A percentile compares a stretch with the other conserved stretches of the same genome.
Conservation (phyloP, 192 early-diverging fungal species). For the Pecoramyces ruminantium region DNA sequence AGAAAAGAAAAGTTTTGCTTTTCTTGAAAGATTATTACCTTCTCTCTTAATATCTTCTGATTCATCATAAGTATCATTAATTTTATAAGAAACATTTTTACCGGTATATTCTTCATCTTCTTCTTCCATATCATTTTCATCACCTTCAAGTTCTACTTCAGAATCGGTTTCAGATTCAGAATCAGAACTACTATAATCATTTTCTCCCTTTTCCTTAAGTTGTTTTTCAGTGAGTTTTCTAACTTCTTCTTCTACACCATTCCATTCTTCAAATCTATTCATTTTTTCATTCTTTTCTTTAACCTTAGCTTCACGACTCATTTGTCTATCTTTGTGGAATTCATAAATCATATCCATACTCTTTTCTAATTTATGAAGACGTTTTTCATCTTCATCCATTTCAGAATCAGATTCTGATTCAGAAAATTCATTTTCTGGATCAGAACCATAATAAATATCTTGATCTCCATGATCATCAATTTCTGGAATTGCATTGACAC, state of each 20-base stretch:
- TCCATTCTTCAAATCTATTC: constrained; percentile 35
- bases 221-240: constrained; percentile 1
- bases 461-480: neutral
- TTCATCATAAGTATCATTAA: constrained; percentile 4
- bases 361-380: neutral
- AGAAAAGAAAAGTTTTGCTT: constrained; percentile 87
- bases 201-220: constrained; percentile 10
- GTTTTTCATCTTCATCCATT: neutral
- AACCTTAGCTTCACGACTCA: constrained; percentile 57
- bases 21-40: constrained; percentile 40
- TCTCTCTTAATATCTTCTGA: constrained; percentile 14
- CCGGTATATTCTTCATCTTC: constrained; percentile 29
- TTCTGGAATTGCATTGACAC: neutral
- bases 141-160: constrained; percentile 18
- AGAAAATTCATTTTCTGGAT: neutral
- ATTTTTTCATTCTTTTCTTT: constrained; percentile 43
- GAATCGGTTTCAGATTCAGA: constrained; percentile 20
- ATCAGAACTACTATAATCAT: constrained; percentile 6
- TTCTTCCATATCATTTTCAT: constrained; percentile 11
- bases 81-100: neutral
- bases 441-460: neutral
- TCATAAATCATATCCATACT: constrained; percentile 28
- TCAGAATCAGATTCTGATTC: neutral
- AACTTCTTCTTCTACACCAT: constrained; percentile 12
- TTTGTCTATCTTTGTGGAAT: constrained; percentile 49